phyloP scores from a whole-genome alignment of 2,329 filamentous ascomycete species.

The Sphaceloma murrayae region DNA sequence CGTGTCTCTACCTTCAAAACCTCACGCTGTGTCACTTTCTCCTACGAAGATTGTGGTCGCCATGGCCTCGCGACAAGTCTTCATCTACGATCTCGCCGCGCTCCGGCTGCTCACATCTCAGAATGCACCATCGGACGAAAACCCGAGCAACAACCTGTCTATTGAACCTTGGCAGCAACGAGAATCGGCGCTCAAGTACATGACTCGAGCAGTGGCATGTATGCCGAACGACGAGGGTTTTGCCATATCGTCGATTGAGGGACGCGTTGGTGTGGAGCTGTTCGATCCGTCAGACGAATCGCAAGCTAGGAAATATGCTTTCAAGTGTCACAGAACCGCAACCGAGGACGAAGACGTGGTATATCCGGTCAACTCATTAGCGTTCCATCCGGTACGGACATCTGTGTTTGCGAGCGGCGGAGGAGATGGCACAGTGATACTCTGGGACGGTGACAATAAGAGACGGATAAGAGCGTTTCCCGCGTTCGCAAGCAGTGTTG shows the following conservation, averaged over 20 bases:
- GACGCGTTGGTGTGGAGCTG: constrained; percentile 93
- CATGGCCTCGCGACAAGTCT: constrained; percentile 86
- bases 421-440: constrained; percentile 79
- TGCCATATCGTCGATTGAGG: constrained; percentile 85
- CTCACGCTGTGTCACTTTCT: constrained; percentile 71
- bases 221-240: constrained; percentile 97
- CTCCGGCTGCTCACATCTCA: constrained; percentile 50
- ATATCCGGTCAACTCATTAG: constrained; percentile 81
- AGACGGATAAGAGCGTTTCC: constrained; percentile 82
- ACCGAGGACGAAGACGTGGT: constrained; percentile 62
- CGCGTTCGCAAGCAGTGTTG: constrained; percentile 68
- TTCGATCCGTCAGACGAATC: constrained; percentile 83
- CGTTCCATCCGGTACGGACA: constrained; percentile 65
- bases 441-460: constrained; percentile 91
- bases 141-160: constrained; percentile 34
- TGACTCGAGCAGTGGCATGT: constrained; percentile 84
- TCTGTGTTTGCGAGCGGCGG: constrained; percentile 85
- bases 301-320: constrained; percentile 90
- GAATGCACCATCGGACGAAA: constrained; percentile 24
- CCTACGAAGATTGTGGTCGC: constrained; percentile 84
- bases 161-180: constrained; percentile 83
- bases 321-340: constrained; percentile 90
- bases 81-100: constrained; percentile 80
- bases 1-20: constrained; percentile 71
- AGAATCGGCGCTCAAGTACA: constrained; percentile 91